These are phyloP conservation scores for Quercus glauca DNA, from an alignment of 306 rosid genomes.

Conservation along the genomic window DNA sequence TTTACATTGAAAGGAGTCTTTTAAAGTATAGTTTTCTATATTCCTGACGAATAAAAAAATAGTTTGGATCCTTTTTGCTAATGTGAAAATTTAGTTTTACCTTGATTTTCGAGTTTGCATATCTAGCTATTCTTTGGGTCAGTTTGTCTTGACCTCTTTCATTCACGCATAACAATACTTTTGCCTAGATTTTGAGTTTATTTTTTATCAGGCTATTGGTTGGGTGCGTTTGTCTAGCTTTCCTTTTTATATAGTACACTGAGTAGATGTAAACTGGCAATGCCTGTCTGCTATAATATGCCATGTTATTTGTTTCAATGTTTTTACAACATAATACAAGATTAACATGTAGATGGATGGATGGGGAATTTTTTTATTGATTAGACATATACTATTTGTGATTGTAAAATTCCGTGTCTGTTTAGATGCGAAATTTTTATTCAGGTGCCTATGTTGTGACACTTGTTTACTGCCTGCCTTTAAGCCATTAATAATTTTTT, in stretches of 20 bases:
- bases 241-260: neutral
- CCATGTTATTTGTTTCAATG: neutral
- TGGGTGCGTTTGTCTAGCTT: neutral
- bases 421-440: neutral
- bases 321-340: neutral
- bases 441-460: neutral
- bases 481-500: constrained; percentile 11
- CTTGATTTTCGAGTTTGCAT: neutral
- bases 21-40: neutral
- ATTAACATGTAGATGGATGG: neutral
- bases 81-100: neutral
- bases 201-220: neutral
- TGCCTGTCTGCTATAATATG: neutral
- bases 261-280: neutral
- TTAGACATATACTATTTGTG: constrained; percentile 1
- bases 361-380: neutral
- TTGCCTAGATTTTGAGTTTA: neutral
- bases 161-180: neutral
- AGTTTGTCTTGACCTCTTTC: neutral
- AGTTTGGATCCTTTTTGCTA: too few relatives aligned
- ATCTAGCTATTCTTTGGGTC: neutral
- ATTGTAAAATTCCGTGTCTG: neutral
- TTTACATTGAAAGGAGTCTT: neutral
- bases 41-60: neutral
- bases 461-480: constrained; percentile 7